phyloP scores from a whole-genome alignment of 257 asterid genomes.

The Buddleja alternifolia region DNA sequence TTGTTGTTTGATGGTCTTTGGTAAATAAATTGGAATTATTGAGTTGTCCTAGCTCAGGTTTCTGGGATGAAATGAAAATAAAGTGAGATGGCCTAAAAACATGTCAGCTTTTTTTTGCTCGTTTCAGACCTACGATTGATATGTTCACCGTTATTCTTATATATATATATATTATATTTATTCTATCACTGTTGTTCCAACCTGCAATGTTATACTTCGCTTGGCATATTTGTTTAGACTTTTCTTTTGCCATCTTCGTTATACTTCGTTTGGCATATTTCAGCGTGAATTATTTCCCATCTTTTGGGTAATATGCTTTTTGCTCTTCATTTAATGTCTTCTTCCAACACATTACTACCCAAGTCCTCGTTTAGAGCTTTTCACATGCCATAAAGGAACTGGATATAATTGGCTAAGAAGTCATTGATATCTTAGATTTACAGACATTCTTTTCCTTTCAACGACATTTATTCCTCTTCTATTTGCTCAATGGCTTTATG shows the following conservation, averaged over 20 bases:
- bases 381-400: neutral
- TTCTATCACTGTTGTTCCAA: neutral
- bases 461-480: neutral
- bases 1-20: neutral
- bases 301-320: neutral
- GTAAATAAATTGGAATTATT: slow-evolving; percentile 2
- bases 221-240: neutral
- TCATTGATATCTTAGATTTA: neutral
- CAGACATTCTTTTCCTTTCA: neutral
- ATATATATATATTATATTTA: neutral
- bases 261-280: too few relatives aligned
- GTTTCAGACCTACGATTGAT: neutral
- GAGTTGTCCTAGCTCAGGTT: neutral
- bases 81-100: neutral
- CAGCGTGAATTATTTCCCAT: too few relatives aligned
- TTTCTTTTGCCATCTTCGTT: too few relatives aligned
- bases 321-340: neutral
- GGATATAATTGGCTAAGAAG: neutral
- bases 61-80: slow-evolving; percentile 1
- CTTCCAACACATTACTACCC: neutral
- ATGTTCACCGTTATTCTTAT: neutral
- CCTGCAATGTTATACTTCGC: neutral
- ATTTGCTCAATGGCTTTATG: neutral
- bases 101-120: neutral
- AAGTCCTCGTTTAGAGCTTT: neutral